A percentile compares a stretch with the other conserved stretches of the same genome.
Conservation (phyloP, 1,284 basidiomycete species). For the Ustilago sp. region DNA sequence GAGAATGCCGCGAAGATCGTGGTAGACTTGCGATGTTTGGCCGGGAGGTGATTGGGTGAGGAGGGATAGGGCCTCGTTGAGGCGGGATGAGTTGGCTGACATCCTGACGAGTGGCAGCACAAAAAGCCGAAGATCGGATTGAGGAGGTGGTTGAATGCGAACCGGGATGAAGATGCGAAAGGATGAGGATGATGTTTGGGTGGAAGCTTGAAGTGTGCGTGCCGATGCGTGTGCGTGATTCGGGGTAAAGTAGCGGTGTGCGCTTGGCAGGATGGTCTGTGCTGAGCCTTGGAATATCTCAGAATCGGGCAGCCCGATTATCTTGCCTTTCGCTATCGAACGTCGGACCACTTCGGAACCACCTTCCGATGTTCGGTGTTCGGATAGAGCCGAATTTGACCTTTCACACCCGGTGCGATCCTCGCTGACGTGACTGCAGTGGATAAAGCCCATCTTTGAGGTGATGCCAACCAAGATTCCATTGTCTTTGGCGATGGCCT, state of each 20-base stretch:
- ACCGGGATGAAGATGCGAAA: neutral
- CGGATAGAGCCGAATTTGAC: too few species aligned
- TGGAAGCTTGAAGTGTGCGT: slow-evolving; percentile 1
- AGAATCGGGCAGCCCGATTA: too few species aligned
- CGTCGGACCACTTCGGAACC: too few species aligned
- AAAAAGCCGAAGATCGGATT: neutral
- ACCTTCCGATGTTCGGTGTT: too few species aligned
- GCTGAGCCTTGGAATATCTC: slow-evolving; percentile 3
- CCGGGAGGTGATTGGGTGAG: slow-evolving; percentile 57
- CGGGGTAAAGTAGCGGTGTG: slow-evolving; percentile 6
- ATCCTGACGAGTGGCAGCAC: neutral
- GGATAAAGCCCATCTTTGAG: neutral
- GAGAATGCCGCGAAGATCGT: slow-evolving; percentile 56
- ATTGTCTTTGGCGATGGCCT: too few species aligned
- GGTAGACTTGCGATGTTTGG: slow-evolving; percentile 56
- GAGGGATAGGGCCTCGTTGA: slow-evolving; percentile 36
- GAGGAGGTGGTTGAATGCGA: slow-evolving; percentile 4
- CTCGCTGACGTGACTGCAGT: too few species aligned
- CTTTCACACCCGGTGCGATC: too few species aligned
- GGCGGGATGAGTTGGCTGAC: slow-evolving; percentile 23
- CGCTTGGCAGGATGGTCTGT: slow-evolving; percentile 26
- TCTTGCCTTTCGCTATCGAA: too few species aligned
- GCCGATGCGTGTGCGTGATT: neutral
- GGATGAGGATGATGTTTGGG: neutral
- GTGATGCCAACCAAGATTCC: too few species aligned